Evolutionary conservation across 257 asterid species (phyloP).

Genomic region (Nicotiana noctiflora): DNA sequence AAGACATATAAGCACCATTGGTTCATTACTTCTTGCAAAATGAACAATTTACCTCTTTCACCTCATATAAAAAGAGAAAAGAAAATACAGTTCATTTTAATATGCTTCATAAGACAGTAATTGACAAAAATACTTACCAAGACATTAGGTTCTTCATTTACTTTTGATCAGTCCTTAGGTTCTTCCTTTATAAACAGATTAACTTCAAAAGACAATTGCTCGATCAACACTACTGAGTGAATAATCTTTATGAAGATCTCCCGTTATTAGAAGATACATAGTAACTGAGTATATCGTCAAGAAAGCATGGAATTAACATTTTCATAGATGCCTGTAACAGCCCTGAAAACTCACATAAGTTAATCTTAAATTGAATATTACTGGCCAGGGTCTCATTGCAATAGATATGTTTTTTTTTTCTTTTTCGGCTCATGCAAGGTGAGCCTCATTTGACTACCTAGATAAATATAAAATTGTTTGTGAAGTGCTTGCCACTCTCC

Average conservation of each 20-base stretch:
- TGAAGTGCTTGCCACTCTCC: neutral
- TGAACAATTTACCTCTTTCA: neutral
- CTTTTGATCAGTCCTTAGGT: neutral
- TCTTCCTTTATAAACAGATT: neutral
- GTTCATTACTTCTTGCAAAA: neutral
- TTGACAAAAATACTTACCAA: neutral
- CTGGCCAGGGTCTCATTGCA: neutral
- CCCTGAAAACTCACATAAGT: neutral
- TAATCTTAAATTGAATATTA: neutral
- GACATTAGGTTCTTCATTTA: neutral
- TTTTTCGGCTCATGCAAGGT: neutral
- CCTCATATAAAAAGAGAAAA: neutral
- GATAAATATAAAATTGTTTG: neutral
- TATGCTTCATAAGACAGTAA: neutral
- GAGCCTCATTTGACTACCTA: neutral
- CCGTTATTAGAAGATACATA: neutral
- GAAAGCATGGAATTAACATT: neutral
- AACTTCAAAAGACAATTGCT: neutral
- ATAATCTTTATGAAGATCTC: neutral
- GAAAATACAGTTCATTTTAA: neutral
- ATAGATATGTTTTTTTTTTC: neutral
- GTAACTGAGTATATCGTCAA: neutral
- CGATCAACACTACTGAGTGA: neutral
- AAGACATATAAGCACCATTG: neutral
- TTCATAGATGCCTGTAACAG: neutral